Conservation (phyloP, 2,329 filamentous ascomycete genomes). For the Neodidymelliopsis sp. region DNA sequence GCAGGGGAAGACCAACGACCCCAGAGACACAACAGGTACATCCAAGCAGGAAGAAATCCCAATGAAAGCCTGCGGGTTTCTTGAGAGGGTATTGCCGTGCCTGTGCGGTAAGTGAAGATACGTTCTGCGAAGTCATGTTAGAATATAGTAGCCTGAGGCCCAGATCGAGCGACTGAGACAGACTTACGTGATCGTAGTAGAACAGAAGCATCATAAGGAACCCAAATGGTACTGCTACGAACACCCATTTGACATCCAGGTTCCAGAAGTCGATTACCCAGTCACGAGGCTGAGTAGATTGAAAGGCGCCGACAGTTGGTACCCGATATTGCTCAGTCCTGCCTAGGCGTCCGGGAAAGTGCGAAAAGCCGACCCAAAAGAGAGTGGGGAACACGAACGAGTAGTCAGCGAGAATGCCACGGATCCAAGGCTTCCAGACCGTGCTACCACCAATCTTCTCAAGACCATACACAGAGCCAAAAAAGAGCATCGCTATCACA, state of each 20-base stretch:
- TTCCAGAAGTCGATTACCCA: conserved; percentile 64
- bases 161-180: too few species aligned
- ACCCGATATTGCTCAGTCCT: conserved; percentile 52
- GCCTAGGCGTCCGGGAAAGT: conserved; percentile 58
- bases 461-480: conserved; percentile 58
- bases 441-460: conserved; percentile 59
- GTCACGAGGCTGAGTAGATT: conserved; percentile 54
- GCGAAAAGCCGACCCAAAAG: conserved; percentile 63
- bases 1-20: conserved; percentile 61
- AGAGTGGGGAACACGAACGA: conserved; percentile 58
- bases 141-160: too few species aligned
- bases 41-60: conserved; percentile 65
- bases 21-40: conserved; percentile 61
- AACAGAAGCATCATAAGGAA: conserved; percentile 63
- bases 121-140: conserved; percentile 45
- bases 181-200: conserved; percentile 62
- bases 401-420: conserved; percentile 61
- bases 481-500: conserved; percentile 61
- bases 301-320: conserved; percentile 56
- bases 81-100: conserved; percentile 61
- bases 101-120: conserved; percentile 62
- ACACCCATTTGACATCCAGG: conserved; percentile 60
- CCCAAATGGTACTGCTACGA: conserved; percentile 62
- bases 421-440: conserved; percentile 54
- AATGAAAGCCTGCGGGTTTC: conserved; percentile 64